phyloP scores from a whole-genome alignment of 306 rosid species.

The Amphicarpaea edgeworthii region DNA sequence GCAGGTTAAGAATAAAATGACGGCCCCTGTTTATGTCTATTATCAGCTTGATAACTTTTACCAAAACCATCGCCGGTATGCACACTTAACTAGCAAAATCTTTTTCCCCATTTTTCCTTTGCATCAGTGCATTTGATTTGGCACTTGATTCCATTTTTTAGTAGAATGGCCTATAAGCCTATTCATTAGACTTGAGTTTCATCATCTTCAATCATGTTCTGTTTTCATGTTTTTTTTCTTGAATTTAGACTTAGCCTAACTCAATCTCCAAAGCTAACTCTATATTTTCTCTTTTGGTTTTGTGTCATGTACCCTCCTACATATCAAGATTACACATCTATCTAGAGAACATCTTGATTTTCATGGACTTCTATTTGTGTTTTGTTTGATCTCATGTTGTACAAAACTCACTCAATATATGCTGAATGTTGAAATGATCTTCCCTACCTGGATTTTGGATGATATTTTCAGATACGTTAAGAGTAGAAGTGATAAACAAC shows the following conservation, averaged over 20 bases:
- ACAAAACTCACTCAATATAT: not conserved
- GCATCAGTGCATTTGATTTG: constrained; percentile 14
- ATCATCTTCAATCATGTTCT: not conserved
- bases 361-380: not conserved
- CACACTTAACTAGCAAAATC: not conserved
- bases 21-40: constrained; percentile 75
- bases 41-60: constrained; percentile 81
- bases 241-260: not conserved
- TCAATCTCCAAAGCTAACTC: not conserved
- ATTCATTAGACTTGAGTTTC: not conserved
- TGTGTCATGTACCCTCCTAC: constrained; percentile 10
- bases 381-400: not conserved
- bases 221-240: not conserved
- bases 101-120: not conserved
- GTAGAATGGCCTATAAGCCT: not conserved
- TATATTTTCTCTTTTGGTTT: not conserved
- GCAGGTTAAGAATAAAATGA: constrained; percentile 81
- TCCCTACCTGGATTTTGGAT: constrained; percentile 43
- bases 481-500: constrained; percentile 71
- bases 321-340: not conserved
- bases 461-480: constrained; percentile 67
- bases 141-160: not conserved
- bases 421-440: constrained; percentile 25
- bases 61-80: constrained; percentile 93
- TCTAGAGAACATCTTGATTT: not conserved